A percentile compares a stretch with the other conserved stretches of the same genome.
Conservation (phyloP, 768 basidiomycete genomes). For the Dendrothele bispora region DNA sequence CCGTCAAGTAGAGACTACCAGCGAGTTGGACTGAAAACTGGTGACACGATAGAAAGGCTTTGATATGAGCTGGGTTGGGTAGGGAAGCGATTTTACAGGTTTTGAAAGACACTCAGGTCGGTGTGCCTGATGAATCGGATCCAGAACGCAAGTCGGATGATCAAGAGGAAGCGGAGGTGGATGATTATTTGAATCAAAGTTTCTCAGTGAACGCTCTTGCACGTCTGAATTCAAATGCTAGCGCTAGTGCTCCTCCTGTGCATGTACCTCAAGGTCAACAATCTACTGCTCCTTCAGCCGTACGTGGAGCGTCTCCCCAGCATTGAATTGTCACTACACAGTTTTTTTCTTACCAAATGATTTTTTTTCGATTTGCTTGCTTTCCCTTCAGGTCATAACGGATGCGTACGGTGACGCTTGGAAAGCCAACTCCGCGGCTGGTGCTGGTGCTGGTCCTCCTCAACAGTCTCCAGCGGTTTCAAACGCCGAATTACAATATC, state of each 20-base stretch:
- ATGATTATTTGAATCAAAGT: too few relatives aligned
- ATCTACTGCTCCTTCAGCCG: too few relatives aligned
- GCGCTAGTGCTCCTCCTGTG: too few relatives aligned
- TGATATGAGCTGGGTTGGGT: constrained; percentile 57
- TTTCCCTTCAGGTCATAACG: constrained; percentile 36
- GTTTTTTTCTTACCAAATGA: too few relatives aligned
- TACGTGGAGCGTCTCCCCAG: constrained; percentile 19
- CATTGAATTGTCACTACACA: too few relatives aligned
- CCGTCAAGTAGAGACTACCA: too few relatives aligned
- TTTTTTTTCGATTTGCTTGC: background rate
- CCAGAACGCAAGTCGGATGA: constrained; percentile 9
- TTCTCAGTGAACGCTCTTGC: too few relatives aligned
- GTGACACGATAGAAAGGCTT: too few relatives aligned
- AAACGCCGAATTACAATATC: background rate
- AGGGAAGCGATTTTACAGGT: constrained; percentile 64
- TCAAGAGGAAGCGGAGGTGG: constrained; percentile 1
- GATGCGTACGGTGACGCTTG: constrained; percentile 63
- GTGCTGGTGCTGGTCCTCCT: background rate
- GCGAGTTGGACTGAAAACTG: too few relatives aligned
- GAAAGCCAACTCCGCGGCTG: constrained; percentile 52
- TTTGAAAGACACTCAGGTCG: constrained; percentile 57
- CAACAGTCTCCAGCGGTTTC: background rate
- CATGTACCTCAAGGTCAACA: too few relatives aligned
- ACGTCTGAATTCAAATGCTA: too few relatives aligned
- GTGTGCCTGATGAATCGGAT: constrained; percentile 35